Percentiles rank a stretch among this genome's conserved stretches.
phyloP scores from a whole-genome alignment of 768 basidiomycete species.

The Favolaschia claudopus region DNA sequence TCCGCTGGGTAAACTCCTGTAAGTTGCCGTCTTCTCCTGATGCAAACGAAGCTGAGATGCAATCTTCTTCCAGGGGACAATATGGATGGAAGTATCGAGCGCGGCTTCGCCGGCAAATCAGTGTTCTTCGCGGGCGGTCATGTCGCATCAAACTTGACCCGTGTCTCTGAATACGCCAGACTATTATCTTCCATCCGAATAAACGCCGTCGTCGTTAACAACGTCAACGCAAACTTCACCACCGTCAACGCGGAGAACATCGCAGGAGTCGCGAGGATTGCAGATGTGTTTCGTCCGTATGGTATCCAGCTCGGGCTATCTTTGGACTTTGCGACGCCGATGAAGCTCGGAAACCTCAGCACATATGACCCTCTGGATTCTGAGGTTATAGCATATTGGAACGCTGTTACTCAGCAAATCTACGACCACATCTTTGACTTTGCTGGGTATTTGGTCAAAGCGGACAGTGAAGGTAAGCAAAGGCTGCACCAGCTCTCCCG shows the following conservation, averaged over 20 bases:
- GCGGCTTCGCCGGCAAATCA: constrained; percentile 23
- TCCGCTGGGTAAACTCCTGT: constrained; percentile 28
- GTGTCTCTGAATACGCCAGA: constrained; percentile 24
- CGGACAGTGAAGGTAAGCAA: constrained; percentile 26
- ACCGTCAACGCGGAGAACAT: constrained; percentile 24
- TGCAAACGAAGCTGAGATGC: constrained; percentile 9
- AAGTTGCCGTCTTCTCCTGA: constrained; percentile 12
- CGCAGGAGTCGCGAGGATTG: constrained; percentile 24
- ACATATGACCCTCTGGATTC: constrained; percentile 26
- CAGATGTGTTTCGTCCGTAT: constrained; percentile 23
- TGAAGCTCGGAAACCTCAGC: constrained; percentile 20
- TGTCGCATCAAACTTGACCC: constrained; percentile 23
- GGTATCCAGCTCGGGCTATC: constrained; percentile 24
- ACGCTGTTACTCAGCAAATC: constrained; percentile 18
- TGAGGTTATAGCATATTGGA: constrained; percentile 23
- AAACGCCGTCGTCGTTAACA: constrained; percentile 22
- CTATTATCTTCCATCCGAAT: constrained; percentile 25
- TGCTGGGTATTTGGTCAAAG: constrained; percentile 27
- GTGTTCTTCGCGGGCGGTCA: constrained; percentile 22
- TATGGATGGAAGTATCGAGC: constrained; percentile 26
- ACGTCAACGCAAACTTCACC: constrained; percentile 24
- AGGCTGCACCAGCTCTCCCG: constrained; percentile 1
- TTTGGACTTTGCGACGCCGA: constrained; percentile 24
- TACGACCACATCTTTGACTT: constrained; percentile 22
- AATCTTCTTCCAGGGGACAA: constrained; percentile 21